Evolutionary conservation across 805 yeast genomes (phyloP), one percentile per base, ranked within the genome.

Genomic region (Vanderwaltozyma verrucispora): DNA sequence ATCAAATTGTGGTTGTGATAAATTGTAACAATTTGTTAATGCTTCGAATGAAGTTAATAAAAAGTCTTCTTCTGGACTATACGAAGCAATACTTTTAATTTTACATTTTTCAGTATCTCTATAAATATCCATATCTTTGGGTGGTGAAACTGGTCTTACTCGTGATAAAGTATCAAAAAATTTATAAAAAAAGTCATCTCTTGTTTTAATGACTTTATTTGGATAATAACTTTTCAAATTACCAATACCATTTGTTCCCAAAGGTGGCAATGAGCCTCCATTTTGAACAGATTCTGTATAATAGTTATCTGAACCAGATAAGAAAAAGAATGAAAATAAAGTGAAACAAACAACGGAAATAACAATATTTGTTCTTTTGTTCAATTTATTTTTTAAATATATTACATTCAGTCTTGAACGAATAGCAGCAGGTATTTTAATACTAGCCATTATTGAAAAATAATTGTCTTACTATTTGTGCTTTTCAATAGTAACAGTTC

Each of bases 1-100:
- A n/a, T 23, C 12, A 21, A 39, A 34, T 25, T 48, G 47, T 16
- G 34, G 28, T 10, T 38, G 38, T 5, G 44, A 14, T 15, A 48
- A 28, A 16, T 39, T 42, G 33, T 39, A 46, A 36, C 53, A 51
- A 9, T 37, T 40, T 19, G 44, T 40, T 32, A 52, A 41, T 30
- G 43, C 45, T 13, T 43, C 40, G 36, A 36, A 46, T 15, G 45
- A 29, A 14, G 28, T 13, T 10, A 15, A 30, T 4, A 12, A 3
- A 11, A 21, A 25, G 25, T 35, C 33, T 13, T 19, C 21, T 13
- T 31, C 31, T 8, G 19, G 13, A 27, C 16, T 19, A 28, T 36
- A 20, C 8, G 28, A 26, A 5, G 39, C 31, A 8, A 31, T 23
- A 26, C 30, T 34, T 16, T 14, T 27, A 18, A 36, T 4, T 6